Base-by-base conservation (phyloP, 371 early-diverging fungal genomes). In the Umbelopsis sp. region DNA sequence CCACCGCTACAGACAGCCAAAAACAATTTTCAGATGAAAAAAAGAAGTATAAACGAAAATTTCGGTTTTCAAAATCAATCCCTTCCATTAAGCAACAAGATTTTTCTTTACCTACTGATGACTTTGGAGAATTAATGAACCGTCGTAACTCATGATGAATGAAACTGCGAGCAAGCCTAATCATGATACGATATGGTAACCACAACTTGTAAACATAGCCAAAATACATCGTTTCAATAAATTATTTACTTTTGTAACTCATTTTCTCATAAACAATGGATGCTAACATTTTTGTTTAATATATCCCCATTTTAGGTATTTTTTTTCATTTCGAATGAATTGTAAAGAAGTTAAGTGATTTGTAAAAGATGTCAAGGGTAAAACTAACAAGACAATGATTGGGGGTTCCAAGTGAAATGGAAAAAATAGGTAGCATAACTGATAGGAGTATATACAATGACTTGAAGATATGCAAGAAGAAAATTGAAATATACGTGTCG, bases 381-480 rank as follows among this genome's bases (percentile, higher is more conserved):
- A 29, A 50, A 51, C 24, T 25, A 14, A 51, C 24, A 24, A 4
- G 25, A 51, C 29, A 57, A 35, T 35, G 35, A 35, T 57, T 35
- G 14, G 10, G 0, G 35, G 32, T 25, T 16, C 10, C 3, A 57
- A 35, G 32, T 16, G 10, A 18, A 16, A 18, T 1, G 32, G 8
- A 29, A 53, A 12, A 11, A 24, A 7, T n/a, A 22, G 22, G 22
- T 22, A 22, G 22, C 22, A 22, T 22, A 9, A 52, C 5, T 11
- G 57, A 57, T 25, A 11, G 35, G 25, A 35, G 57, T 57, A 57
- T 57, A 18, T 57, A 57, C 57, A 57, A 57, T 57, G 29, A 57
- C 57, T 35, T 32, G 35, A 41, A 41, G 41, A 29, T 41, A 41
- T 7, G 41, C 41, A 7, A 41, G 7, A 41, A 24, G 14, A 57